Conservation (phyloP, 2,329 filamentous ascomycete species). For the Didymosphaeria variabile region DNA sequence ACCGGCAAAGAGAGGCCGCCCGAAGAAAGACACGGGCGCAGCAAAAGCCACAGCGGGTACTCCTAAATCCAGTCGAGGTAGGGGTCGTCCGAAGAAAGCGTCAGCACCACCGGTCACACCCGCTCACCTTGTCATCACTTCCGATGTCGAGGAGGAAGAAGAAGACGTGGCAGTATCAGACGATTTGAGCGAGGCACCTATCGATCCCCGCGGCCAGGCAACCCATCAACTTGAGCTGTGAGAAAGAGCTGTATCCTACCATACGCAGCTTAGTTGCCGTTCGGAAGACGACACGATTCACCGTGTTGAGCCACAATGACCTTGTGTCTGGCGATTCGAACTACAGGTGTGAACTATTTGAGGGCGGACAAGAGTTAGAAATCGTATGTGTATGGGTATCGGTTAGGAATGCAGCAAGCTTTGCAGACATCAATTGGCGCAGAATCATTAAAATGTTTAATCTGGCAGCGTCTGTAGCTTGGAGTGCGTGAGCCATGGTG, state of each 20-base stretch:
- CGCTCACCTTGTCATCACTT: slow-evolving; percentile 6
- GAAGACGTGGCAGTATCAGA: slow-evolving; percentile 2
- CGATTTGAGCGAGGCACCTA: background rate
- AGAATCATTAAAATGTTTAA: background rate
- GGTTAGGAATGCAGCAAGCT: background rate
- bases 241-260: background rate
- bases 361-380: background rate
- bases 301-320: background rate
- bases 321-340: background rate
- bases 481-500: background rate
- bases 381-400: background rate
- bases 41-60: background rate
- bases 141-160: slow-evolving; percentile 5
- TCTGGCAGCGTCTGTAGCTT: background rate
- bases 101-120: background rate
- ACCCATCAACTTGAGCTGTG: background rate
- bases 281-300: background rate
- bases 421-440: background rate
- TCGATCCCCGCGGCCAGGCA: background rate
- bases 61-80: background rate
- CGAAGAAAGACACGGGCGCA: background rate
- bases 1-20: background rate
- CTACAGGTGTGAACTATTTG: background rate
- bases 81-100: background rate
- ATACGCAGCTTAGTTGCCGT: background rate